Conservation (phyloP, 805 yeast species). For the Saturnispora hagleri region DNA sequence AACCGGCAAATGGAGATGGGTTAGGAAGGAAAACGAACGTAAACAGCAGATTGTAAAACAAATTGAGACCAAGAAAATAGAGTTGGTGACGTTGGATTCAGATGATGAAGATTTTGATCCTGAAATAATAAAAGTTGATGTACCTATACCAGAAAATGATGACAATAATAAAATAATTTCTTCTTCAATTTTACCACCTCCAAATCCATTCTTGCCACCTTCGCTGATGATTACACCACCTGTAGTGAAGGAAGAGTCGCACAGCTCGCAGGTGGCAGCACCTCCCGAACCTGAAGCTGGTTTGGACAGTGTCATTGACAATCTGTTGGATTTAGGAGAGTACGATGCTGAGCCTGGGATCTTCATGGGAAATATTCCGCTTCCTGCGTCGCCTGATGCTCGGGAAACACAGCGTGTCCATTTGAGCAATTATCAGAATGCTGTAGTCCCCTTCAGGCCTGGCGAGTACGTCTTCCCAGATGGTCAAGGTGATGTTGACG, state of each 20-base stretch:
- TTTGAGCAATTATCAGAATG: not conserved
- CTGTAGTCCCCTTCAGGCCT: not conserved
- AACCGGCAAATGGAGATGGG: constrained; percentile 22
- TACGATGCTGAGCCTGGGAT: constrained; percentile 7
- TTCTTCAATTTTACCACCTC: not conserved
- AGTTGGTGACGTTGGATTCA: constrained; percentile 11
- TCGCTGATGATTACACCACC: not conserved
- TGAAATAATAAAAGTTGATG: not conserved
- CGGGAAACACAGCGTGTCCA: constrained; percentile 7
- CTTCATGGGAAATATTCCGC: constrained; percentile 2
- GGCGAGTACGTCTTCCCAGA: constrained; percentile 18
- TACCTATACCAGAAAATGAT: not conserved
- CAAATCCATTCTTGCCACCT: not conserved
- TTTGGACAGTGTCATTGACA: not conserved
- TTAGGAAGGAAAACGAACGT: constrained; percentile 9
- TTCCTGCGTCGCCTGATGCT: constrained; percentile 10
- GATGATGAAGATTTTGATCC: constrained; percentile 14
- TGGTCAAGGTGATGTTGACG: constrained; percentile 26
- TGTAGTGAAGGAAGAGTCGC: not conserved
- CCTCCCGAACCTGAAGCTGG: not conserved
- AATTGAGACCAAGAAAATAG: constrained; percentile 10
- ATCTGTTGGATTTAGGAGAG: not conserved
- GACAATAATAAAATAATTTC: not conserved
- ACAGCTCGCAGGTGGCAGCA: not conserved
- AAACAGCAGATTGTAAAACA: not conserved